These are phyloP conservation scores for Camillea tinctor DNA, from an alignment of 2,329 filamentous ascomycete species.

Conservation along the genomic window DNA sequence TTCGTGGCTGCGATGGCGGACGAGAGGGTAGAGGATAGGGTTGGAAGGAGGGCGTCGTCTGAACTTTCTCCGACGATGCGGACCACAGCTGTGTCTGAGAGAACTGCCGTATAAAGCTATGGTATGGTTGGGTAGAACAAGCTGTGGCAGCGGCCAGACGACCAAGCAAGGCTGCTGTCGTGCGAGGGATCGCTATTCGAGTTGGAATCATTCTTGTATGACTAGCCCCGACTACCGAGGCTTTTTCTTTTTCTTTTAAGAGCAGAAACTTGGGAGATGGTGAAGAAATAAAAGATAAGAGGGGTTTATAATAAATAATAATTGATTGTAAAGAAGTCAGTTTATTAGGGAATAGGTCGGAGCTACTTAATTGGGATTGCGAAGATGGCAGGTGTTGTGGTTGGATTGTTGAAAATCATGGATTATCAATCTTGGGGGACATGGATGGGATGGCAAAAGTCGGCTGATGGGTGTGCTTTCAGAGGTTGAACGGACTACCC, in stretches of 20 bases:
- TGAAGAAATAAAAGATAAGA: no score
- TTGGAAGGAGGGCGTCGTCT: slow-evolving; percentile 43
- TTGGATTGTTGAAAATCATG: not conserved
- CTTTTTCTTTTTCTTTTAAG: not conserved
- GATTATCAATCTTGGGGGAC: not conserved
- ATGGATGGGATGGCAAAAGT: slow-evolving; percentile 23
- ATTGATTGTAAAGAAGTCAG: not conserved
- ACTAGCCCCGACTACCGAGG: not conserved
- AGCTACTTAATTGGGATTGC: not conserved
- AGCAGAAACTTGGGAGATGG: not conserved
- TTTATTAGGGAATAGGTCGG: not conserved
- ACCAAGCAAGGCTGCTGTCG: slow-evolving; percentile 25
- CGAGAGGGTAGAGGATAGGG: slow-evolving; percentile 49
- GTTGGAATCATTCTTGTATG: slow-evolving; percentile 50
- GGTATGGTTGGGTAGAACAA: slow-evolving; percentile 39
- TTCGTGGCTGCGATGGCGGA: slow-evolving; percentile 40
- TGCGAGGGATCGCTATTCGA: slow-evolving; percentile 34
- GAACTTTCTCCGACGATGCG: slow-evolving; percentile 27
- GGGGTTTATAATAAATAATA: not conserved
- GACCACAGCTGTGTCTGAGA: slow-evolving; percentile 33
- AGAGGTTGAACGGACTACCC: slow-evolving; percentile 6
- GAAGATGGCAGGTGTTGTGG: not conserved
- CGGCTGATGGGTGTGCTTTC: slow-evolving; percentile 27
- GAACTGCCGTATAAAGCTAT: slow-evolving; percentile 42
- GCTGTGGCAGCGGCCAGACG: slow-evolving; percentile 37